Conservation (phyloP, 2,329 filamentous ascomycete species). For the Dactylellina leptospora region DNA sequence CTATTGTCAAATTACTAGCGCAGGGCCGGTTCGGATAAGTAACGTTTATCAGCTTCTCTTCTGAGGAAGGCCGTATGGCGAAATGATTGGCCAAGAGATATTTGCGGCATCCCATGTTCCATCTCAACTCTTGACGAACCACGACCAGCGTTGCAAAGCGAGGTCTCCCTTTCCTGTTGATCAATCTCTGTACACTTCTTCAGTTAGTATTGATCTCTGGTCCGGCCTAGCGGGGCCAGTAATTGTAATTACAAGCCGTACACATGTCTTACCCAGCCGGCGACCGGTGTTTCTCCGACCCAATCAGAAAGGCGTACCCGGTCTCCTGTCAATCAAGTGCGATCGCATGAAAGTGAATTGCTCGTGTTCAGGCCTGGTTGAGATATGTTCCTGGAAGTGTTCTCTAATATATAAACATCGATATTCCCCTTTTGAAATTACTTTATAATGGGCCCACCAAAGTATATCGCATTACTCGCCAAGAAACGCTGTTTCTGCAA, state of each 20-base stretch:
- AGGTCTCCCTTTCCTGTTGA: slow-evolving; percentile 13
- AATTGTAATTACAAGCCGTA: slow-evolving; percentile 14
- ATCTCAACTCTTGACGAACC: slow-evolving; percentile 11
- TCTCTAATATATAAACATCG: slow-evolving; percentile 24
- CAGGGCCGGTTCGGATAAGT: neutral
- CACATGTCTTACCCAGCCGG: slow-evolving; percentile 31
- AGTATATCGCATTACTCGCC: slow-evolving; percentile 33
- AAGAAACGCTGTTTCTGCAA: slow-evolving; percentile 20
- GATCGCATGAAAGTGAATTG: slow-evolving; percentile 18
- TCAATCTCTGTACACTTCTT: slow-evolving; percentile 10
- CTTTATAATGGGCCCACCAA: slow-evolving; percentile 6
- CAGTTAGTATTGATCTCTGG: neutral
- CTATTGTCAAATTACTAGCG: neutral
- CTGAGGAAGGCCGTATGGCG: slow-evolving; percentile 18
- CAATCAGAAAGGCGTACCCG: slow-evolving; percentile 15
- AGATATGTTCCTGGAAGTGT: neutral
- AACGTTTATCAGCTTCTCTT: slow-evolving; percentile 24
- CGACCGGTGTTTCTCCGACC: slow-evolving; percentile 4
- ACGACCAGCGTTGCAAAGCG: too few relatives aligned
- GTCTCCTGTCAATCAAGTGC: neutral
- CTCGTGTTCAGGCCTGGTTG: neutral
- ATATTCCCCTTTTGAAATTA: neutral
- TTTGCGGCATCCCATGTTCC: slow-evolving; percentile 30
- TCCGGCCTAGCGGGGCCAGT: slow-evolving; percentile 1
- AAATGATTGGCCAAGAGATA: slow-evolving; percentile 34